Conservation (phyloP, 73 alveolate genomes). For the Symbiodinium pilosum region DNA sequence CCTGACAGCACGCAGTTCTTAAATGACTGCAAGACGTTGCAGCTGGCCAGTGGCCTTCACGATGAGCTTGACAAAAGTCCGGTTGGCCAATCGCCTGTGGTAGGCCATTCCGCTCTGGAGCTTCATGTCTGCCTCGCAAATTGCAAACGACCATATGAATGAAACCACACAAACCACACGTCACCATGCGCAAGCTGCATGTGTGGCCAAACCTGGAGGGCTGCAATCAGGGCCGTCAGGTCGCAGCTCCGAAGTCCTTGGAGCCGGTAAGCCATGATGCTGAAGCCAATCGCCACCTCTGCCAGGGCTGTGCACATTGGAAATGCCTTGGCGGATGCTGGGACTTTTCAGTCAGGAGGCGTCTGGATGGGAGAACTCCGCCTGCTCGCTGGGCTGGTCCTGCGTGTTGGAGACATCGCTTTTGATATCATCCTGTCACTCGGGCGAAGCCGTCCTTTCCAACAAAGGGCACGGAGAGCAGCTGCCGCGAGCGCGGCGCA, state of each 20-base stretch:
- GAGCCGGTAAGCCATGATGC: slow-evolving; percentile 73
- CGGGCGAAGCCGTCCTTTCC: slow-evolving; percentile 63
- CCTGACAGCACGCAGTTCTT: neutral
- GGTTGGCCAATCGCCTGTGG: slow-evolving; percentile 75
- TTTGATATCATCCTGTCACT: neutral
- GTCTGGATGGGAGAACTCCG: slow-evolving; percentile 83
- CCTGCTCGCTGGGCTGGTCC: slow-evolving; percentile 69
- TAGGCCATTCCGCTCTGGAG: slow-evolving; percentile 32
- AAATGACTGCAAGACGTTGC: neutral
- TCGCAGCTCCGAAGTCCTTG: slow-evolving; percentile 65
- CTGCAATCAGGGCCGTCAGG: slow-evolving; percentile 11
- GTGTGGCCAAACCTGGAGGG: slow-evolving; percentile 38
- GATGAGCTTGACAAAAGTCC: slow-evolving; percentile 26
- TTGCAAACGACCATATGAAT: neutral
- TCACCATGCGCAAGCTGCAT: neutral
- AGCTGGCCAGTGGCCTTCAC: neutral
- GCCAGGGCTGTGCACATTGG: too few relatives aligned
- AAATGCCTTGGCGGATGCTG: too few relatives aligned
- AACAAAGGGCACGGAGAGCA: slow-evolving; percentile 74
- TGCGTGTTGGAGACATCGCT: neutral
- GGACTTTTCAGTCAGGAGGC: neutral
- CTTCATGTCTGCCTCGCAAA: slow-evolving; percentile 38
- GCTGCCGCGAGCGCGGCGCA: slow-evolving; percentile 58
- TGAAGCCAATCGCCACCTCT: slow-evolving; percentile 88
- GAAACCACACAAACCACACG: neutral